Percentiles rank a stretch among this genome's conserved stretches.
phyloP scores from a whole-genome alignment of 2,329 filamentous ascomycete genomes.

The Bipolaris sorokiniana region DNA sequence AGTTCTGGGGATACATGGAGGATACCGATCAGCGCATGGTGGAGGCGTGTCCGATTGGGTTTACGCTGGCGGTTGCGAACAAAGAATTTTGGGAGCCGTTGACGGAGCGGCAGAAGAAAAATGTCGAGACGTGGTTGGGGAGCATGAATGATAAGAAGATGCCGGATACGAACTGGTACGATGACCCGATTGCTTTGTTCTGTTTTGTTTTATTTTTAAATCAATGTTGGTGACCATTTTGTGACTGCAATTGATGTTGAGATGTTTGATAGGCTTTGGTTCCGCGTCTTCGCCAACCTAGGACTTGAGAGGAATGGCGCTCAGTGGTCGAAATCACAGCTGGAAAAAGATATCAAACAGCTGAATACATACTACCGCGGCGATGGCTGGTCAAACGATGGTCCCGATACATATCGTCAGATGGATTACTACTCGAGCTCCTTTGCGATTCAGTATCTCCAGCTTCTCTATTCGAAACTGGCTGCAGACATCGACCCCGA shows the following conservation, averaged over 20 bases:
- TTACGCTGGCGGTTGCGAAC: constrained; percentile 71
- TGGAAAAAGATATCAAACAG: constrained; percentile 78
- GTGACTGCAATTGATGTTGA: constrained; percentile 20
- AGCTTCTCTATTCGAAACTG: constrained; percentile 76
- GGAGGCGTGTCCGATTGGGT: constrained; percentile 81
- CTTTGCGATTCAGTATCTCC: constrained; percentile 81
- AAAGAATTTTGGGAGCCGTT: constrained; percentile 70
- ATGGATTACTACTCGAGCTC: constrained; percentile 87
- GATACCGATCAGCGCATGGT: constrained; percentile 85
- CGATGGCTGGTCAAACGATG: constrained; percentile 82
- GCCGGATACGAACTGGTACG: constrained; percentile 68
- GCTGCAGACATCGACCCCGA: constrained; percentile 68
- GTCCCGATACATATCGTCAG: constrained; percentile 77
- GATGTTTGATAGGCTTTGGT: constrained; percentile 70
- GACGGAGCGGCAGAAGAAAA: constrained; percentile 65
- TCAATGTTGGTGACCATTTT: neutral
- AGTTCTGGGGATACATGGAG: constrained; percentile 78
- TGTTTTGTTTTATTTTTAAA: neutral
- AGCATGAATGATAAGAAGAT: constrained; percentile 80
- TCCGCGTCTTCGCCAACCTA: constrained; percentile 82
- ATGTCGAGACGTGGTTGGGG: constrained; percentile 74
- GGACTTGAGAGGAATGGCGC: constrained; percentile 77
- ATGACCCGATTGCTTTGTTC: neutral
- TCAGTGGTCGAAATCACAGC: constrained; percentile 69
- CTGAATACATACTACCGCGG: constrained; percentile 83